A percentile compares a stretch with the other conserved stretches of the same genome.
phyloP scores from a whole-genome alignment of 352 stramenopile species.

The Globisporangium yorkense region DNA sequence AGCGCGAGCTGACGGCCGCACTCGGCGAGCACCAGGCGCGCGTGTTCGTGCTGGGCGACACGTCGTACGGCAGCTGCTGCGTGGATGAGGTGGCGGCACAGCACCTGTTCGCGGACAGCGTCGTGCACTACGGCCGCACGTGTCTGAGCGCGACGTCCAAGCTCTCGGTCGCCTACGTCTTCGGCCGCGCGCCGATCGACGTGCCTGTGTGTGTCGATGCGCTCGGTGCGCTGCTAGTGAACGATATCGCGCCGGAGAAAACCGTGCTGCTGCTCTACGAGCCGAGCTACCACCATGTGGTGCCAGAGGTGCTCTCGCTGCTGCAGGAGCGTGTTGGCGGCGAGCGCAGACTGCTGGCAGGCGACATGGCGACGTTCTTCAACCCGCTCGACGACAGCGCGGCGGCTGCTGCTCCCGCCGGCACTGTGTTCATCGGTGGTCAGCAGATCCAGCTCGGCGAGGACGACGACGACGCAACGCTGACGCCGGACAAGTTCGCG shows the following conservation, averaged over 20 bases:
- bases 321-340: constrained; percentile 31
- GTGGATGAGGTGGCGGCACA: constrained; percentile 94
- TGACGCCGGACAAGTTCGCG: constrained; percentile 32
- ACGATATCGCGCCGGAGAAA: constrained; percentile 26
- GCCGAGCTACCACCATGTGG: constrained; percentile 84
- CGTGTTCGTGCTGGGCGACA: constrained; percentile 95
- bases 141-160: constrained; percentile 84
- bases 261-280: constrained; percentile 90
- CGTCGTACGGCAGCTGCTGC: constrained; percentile 94
- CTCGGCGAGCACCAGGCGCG: constrained; percentile 37
- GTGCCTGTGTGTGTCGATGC: constrained; percentile 39
- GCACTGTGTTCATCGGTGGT: constrained; percentile 41
- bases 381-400: constrained; percentile 19
- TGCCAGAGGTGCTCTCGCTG: constrained; percentile 34
- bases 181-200: constrained; percentile 76
- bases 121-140: constrained; percentile 94
- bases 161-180: constrained; percentile 90
- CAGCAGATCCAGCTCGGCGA: constrained; percentile 38
- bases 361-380: constrained; percentile 69
- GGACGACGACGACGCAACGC: constrained; percentile 11
- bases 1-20: constrained; percentile 60
- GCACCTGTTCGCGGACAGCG: constrained; percentile 90
- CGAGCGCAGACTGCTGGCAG: constrained; percentile 42
- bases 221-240: constrained; percentile 22
- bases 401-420: neutral